Percentiles rank a stretch among this genome's conserved stretches.
These are phyloP conservation scores for Trichopus zeylanicus DNA, from an alignment of 116 monocot species.

Conservation along the genomic window DNA sequence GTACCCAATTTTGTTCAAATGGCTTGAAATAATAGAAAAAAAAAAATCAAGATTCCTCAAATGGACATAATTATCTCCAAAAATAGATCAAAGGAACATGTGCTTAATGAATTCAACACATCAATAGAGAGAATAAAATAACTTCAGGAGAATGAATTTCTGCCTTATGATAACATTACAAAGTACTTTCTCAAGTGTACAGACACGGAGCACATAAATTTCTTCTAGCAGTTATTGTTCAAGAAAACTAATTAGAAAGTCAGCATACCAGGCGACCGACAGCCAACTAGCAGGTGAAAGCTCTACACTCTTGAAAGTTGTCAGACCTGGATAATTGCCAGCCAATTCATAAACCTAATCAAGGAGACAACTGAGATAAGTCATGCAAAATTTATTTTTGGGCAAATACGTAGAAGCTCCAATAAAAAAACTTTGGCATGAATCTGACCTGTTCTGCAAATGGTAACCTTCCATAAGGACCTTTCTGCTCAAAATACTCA, in stretches of 20 bases:
- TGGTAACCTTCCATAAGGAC: constrained; percentile 51
- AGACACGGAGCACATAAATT: too few relatives aligned
- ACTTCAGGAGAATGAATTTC: too few relatives aligned
- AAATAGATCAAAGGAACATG: background rate
- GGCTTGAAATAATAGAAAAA: too few relatives aligned
- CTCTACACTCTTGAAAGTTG: constrained; percentile 47
- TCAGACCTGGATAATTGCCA: constrained; percentile 40
- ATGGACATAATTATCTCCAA: background rate
- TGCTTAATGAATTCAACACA: background rate
- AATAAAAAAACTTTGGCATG: background rate
- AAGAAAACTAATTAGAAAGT: background rate
- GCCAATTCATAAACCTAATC: constrained; percentile 48
- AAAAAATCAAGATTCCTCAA: too few relatives aligned
- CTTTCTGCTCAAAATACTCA: constrained; percentile 39
- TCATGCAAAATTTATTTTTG: background rate
- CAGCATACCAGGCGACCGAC: constrained; percentile 70
- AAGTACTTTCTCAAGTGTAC: too few relatives aligned
- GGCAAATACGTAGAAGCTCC: background rate
- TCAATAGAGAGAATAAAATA: background rate
- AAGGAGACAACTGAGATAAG: background rate
- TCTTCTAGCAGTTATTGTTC: background rate
- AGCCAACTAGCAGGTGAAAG: constrained; percentile 86
- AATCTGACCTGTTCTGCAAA: constrained; percentile 43
- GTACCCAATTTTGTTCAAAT: too few relatives aligned
- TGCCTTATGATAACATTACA: too few relatives aligned